phyloP scores from a whole-genome alignment of 2,329 filamentous ascomycete species.

The Didymosphaeria variabile region DNA sequence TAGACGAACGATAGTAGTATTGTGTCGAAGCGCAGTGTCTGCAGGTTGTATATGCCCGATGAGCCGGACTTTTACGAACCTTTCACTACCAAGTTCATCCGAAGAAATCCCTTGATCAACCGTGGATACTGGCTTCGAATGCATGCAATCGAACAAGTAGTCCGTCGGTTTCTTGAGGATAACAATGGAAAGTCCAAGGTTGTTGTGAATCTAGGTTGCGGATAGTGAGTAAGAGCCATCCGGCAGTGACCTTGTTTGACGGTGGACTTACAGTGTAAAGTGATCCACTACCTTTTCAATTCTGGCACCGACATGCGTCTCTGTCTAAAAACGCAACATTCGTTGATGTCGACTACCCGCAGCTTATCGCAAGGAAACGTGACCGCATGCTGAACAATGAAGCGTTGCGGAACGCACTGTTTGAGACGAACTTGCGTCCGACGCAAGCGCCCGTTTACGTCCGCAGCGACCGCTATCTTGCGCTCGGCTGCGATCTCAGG shows the following conservation, averaged over 20 bases:
- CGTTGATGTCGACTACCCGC: conserved; percentile 86
- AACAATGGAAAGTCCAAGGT: conserved; percentile 69
- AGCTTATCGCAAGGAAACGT: conserved; percentile 79
- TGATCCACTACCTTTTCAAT: conserved; percentile 88
- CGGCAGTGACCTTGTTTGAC: conserved; percentile 6
- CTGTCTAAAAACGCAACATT: conserved; percentile 70
- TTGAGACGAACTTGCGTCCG: conserved; percentile 36
- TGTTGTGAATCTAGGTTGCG: conserved; percentile 86
- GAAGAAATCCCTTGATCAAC: conserved; percentile 88
- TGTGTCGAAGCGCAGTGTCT: conserved; percentile 91
- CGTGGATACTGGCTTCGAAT: conserved; percentile 88
- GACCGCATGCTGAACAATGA: conserved; percentile 68
- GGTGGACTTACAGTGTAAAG: conserved; percentile 57
- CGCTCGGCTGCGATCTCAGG: conserved; percentile 82
- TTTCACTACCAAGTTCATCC: conserved; percentile 85
- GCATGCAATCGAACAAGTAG: conserved; percentile 78
- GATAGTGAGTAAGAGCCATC: conserved; percentile 72
- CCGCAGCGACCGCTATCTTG: conserved; percentile 74
- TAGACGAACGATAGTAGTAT: conserved; percentile 89
- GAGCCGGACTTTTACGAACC: conserved; percentile 86
- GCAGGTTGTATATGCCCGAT: conserved; percentile 79
- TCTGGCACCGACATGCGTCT: conserved; percentile 71
- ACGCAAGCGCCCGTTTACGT: conserved; percentile 41
- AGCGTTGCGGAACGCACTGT: conserved; percentile 52
- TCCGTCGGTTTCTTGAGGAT: conserved; percentile 75